These are phyloP conservation scores for Erucastrum elatum DNA, from an alignment of 345 rosid species.

Conservation along the genomic window DNA sequence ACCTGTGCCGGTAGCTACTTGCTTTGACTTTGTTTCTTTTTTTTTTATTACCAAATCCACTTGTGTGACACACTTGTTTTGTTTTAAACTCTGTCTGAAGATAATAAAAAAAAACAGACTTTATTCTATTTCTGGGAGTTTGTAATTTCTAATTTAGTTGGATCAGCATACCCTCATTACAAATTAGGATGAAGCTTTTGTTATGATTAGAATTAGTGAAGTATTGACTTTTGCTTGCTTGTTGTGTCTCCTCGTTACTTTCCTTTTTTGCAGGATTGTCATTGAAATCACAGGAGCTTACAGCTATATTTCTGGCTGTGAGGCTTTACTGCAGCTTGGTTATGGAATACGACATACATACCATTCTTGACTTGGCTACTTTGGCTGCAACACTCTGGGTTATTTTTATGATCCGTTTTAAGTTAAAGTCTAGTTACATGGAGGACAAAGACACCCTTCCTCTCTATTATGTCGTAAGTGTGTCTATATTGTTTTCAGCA, in stretches of 20 bases:
- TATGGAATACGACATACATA: constrained; percentile 98
- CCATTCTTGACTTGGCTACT: constrained; percentile 88
- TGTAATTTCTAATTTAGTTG: background rate
- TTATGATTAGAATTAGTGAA: background rate
- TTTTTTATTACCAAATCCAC: background rate
- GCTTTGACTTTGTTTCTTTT: background rate
- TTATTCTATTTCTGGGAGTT: background rate
- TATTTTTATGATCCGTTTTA: constrained; percentile 95
- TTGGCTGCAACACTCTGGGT: constrained; percentile 95
- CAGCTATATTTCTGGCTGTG: constrained; percentile 85
- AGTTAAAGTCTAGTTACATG: constrained; percentile 88
- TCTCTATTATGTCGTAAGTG: constrained; percentile 80
- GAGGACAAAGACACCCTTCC: constrained; percentile 95
- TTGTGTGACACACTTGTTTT: background rate
- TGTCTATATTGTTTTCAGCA: background rate
- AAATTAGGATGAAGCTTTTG: background rate
- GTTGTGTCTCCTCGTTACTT: background rate
- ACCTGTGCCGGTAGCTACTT: constrained; percentile 76
- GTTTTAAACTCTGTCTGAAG: background rate
- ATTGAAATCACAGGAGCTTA: constrained; percentile 88
- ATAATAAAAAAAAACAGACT: background rate
- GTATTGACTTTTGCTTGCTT: background rate
- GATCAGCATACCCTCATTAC: background rate
- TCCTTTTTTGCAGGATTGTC: constrained; percentile 56
- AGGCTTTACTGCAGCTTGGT: constrained; percentile 92